Evolutionary conservation across 306 rosid genomes (phyloP).

Genomic region (Cucurbita ficifolia): DNA sequence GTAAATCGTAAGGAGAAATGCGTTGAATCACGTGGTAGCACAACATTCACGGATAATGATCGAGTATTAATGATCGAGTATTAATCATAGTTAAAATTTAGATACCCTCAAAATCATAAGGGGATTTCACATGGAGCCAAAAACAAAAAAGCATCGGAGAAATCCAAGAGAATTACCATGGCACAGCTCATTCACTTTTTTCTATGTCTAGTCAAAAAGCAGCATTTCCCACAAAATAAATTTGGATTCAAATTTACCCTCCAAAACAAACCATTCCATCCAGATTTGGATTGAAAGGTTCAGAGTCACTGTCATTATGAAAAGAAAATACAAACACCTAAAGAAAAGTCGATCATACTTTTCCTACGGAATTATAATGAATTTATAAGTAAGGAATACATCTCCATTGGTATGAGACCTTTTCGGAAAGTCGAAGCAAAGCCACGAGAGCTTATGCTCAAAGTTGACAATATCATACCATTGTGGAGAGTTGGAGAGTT

Average conservation of each 20-base stretch:
- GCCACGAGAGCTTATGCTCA: too few relatives aligned
- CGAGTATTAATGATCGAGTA: too few relatives aligned
- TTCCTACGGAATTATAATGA: too few relatives aligned
- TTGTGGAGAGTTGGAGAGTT: accelerated
- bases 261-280: background rate
- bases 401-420: too few relatives aligned
- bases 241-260: background rate
- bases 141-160: too few relatives aligned
- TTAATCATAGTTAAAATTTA: too few relatives aligned
- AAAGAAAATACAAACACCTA: background rate
- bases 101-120: background rate
- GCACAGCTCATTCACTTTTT: background rate
- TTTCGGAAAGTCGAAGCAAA: too few relatives aligned
- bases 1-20: too few relatives aligned
- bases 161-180: background rate
- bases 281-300: background rate
- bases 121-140: background rate
- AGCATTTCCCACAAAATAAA: background rate
- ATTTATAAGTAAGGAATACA: too few relatives aligned
- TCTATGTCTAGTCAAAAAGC: background rate
- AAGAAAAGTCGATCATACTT: background rate
- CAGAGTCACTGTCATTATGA: background rate
- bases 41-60: too few relatives aligned
- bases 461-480: too few relatives aligned
- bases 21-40: background rate